Evolutionary conservation across 352 stramenopile species (phyloP).

Genomic region (Pythium grandisporangium): DNA sequence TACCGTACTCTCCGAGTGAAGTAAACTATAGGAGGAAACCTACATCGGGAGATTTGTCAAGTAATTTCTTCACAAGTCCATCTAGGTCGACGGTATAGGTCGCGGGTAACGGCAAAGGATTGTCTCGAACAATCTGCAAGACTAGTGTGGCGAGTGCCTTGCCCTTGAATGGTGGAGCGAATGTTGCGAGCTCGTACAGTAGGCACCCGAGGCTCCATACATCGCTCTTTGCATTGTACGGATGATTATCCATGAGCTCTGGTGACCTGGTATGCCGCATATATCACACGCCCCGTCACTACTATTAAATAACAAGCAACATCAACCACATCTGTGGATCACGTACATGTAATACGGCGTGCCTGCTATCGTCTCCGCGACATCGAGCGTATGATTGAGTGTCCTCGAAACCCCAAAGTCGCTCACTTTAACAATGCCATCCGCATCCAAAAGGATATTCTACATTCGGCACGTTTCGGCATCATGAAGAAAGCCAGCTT

Average conservation of each 20-base stretch:
- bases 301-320: background rate
- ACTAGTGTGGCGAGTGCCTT: constrained; percentile 51
- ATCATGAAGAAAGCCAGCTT: too few relatives aligned
- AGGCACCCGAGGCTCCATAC: constrained; percentile 82
- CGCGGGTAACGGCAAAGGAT: constrained; percentile 15
- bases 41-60: constrained; percentile 35
- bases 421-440: constrained; percentile 60
- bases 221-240: constrained; percentile 68
- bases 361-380: constrained; percentile 45
- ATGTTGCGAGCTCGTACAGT: constrained; percentile 62
- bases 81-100: constrained; percentile 22
- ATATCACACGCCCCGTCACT: too few relatives aligned
- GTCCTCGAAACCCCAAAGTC: constrained; percentile 55
- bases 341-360: constrained; percentile 70
- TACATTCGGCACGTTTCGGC: too few relatives aligned
- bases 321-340: too few relatives aligned
- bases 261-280: constrained; percentile 61
- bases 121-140: constrained; percentile 30
- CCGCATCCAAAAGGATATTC: constrained; percentile 45
- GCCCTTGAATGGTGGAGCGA: constrained; percentile 48
- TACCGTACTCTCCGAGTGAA: background rate
- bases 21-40: background rate
- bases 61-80: constrained; percentile 17
- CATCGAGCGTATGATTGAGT: constrained; percentile 32
- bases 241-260: constrained; percentile 53